Evolutionary conservation across 495 filamentous ascomycete species (phyloP), one percentile per base, ranked within the genome.

Genomic region (Podospora pseudopauciseta): DNA sequence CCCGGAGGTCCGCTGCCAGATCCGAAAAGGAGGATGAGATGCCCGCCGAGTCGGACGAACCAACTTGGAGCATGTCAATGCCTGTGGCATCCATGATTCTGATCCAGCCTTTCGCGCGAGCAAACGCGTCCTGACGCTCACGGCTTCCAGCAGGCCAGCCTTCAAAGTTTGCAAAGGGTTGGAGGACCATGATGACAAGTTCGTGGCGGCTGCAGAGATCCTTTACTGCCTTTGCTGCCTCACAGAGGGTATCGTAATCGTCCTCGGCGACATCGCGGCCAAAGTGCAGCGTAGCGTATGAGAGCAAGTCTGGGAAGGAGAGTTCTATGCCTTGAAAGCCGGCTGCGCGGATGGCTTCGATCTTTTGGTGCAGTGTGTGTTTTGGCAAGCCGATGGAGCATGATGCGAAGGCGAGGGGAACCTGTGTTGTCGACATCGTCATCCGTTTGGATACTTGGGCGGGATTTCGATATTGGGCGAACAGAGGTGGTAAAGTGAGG

Each of bases 111-210:
- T 78, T 76, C 0, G 89, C 91, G 54, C 88, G 81, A 5, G 75
- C 73, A 68, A 92, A 92, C 0, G 89, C 91, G 60, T 91, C 87
- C 28, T 86, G 79, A 20, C 89, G 76, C 74, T 89, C 86, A 3
- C 73, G 66, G 5, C 83, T 70, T 0, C 80, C 88, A 23, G 81
- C 80, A 2, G 81, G 77, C 90, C 91, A 95, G 5, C 91, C 92
- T 71, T 96, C 92, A 71, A 93, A 93, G 66, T 93, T 90, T 6
- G 87, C 77, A 72, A 94, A 93, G 0, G 92, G 91, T 72, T 94
- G 92, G 11, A 96, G 76, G 80, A 92, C 90, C 72, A 94, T 81
- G 57, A 94, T 86, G 27, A 78, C 80, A 5, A 94, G 80, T 0
- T 76, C 71, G 34, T 85, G 79, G 20, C 81, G 74, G 19, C 85